Evolutionary conservation across 306 rosid genomes (phyloP).

Genomic region (Glycine tomentella): DNA sequence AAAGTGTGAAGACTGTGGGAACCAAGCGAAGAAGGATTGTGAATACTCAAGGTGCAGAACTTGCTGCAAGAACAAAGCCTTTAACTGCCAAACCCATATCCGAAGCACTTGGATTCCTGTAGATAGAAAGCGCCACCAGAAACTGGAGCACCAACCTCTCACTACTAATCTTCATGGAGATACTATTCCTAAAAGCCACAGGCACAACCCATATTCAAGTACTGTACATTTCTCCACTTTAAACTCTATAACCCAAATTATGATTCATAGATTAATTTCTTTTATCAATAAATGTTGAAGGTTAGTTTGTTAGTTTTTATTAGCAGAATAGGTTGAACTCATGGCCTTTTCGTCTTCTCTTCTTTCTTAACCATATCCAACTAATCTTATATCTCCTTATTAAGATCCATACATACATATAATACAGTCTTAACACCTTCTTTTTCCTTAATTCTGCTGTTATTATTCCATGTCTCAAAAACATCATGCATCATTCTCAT

Average conservation of each 20-base stretch:
- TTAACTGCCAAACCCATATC: slow-evolving; percentile 70
- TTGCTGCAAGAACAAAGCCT: slow-evolving; percentile 75
- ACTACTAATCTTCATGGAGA: not conserved
- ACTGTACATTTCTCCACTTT: not conserved
- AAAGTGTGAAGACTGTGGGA: slow-evolving; percentile 80
- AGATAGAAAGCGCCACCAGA: slow-evolving; percentile 51
- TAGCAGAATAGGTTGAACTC: too few relatives aligned
- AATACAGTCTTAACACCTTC: slow-evolving; percentile 24
- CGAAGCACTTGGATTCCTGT: slow-evolving; percentile 78
- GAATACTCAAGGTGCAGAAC: slow-evolving; percentile 67
- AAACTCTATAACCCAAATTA: too few relatives aligned
- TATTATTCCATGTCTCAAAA: not conserved
- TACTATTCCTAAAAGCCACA: slow-evolving; percentile 44
- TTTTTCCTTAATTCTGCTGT: slow-evolving; percentile 17
- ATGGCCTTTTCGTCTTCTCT: too few relatives aligned
- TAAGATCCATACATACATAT: too few relatives aligned
- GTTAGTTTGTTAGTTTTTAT: too few relatives aligned
- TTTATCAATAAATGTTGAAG: too few relatives aligned
- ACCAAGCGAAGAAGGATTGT: slow-evolving; percentile 79
- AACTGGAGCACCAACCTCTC: slow-evolving; percentile 22
- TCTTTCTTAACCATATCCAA: too few relatives aligned
- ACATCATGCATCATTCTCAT: too few relatives aligned
- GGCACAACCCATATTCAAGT: slow-evolving; percentile 48
- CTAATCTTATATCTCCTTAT: too few relatives aligned
- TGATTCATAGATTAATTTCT: too few relatives aligned